Evolutionary conservation across 2,329 filamentous ascomycete species (phyloP), one percentile per base, ranked within the genome.

Genomic region (Metarhizium guizhouense): DNA sequence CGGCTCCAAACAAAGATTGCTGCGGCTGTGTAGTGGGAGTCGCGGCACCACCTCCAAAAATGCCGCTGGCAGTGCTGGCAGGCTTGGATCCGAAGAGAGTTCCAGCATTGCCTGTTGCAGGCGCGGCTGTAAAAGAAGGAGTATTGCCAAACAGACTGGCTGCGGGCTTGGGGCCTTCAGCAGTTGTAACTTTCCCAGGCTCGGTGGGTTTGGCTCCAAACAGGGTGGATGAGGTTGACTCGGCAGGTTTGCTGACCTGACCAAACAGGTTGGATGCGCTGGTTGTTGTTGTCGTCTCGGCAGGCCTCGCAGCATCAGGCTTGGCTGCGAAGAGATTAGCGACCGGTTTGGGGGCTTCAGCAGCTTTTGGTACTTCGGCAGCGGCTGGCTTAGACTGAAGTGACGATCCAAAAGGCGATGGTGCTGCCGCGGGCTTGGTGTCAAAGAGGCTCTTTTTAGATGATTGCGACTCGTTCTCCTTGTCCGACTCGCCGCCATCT

Each of bases 401-500:
- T 16, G 65, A 65, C 20, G 64, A 62, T 3, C 63, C 65, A 52
- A 67, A 61, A 29, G 47, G 59, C 6, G 67, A 58, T 52, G 71
- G 72, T 25, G 65, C 59, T 10, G 66, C 60, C 8, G 65, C 53
- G 8, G 66, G 54, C 18, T 71, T 72, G 42, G 62, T 54, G n/a
- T 67, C 68, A 34, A 68, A 67, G 30, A 65, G 18, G 6, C 60
- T 59, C 61, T 70, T 72, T 53, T 70, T 72, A 47, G 68, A 54
- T 38, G 67, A 63, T 54, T 71, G 64, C 6, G 68, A 68, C 56
- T 71, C 71, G 51, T 75, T 75, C 63, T 76, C 73, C 64, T 75
- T 76, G 62, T 76, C 73, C 10, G 73, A 76, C 60, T 76, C 73
- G 45, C 64, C 65, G 45, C 67, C 72, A 47, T 68, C 64, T 60